Percentiles rank a stretch among this genome's conserved stretches.
phyloP scores from a whole-genome alignment of 768 basidiomycete species.

The Trametes cubensis region DNA sequence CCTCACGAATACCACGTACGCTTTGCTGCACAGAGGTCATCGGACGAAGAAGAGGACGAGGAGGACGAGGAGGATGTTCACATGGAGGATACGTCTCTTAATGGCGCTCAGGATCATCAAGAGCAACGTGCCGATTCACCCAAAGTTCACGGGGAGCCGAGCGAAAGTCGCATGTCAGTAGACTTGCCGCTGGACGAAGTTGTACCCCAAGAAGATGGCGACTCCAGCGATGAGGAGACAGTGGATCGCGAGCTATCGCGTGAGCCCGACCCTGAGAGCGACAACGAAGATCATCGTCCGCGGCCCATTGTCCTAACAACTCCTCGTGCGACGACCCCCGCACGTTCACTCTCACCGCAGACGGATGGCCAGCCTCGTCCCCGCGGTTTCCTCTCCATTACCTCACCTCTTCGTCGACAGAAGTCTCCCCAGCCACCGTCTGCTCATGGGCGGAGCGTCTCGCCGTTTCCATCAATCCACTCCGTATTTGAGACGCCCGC shows the following conservation, averaged over 20 bases:
- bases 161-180: neutral
- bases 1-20: constrained; percentile 10
- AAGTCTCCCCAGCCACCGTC: constrained; percentile 9
- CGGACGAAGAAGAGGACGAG: constrained; percentile 3
- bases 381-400: constrained; percentile 16
- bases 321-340: neutral
- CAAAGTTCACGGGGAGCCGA: neutral
- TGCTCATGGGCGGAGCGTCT: constrained; percentile 1
- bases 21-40: constrained; percentile 27
- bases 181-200: constrained; percentile 18
- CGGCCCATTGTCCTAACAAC: constrained; percentile 1
- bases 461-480: constrained; percentile 19
- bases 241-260: constrained; percentile 44
- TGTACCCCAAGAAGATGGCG: constrained; percentile 28
- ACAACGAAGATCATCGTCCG: constrained; percentile 25
- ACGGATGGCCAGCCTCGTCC: neutral
- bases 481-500: constrained; percentile 11
- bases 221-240: constrained; percentile 25
- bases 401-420: constrained; percentile 14
- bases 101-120: constrained; percentile 16
- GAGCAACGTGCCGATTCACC: neutral
- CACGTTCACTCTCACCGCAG: constrained; percentile 10
- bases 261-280: constrained; percentile 22
- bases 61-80: neutral
- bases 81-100: constrained; percentile 25